Percentiles rank a stretch among this genome's conserved stretches.
phyloP scores from a whole-genome alignment of 805 yeast genomes.

The Priceomyces haplophilus region DNA sequence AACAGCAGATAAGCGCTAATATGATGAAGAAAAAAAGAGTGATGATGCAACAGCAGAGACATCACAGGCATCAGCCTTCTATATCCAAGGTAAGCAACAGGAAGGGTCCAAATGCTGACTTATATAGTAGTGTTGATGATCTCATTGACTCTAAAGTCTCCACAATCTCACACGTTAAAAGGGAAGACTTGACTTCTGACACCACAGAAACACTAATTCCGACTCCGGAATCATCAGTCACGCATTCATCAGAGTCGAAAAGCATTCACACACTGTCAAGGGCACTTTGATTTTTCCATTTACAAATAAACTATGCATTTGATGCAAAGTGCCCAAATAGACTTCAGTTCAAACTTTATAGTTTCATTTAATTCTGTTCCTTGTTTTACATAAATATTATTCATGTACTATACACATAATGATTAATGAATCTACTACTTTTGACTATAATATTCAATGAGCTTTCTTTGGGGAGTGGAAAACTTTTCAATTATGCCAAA shows the following conservation, averaged over 20 bases:
- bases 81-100: slow-evolving; percentile 7
- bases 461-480: slow-evolving; percentile 41
- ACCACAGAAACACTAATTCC: slow-evolving; percentile 12
- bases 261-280: background rate
- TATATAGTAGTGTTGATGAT: slow-evolving; percentile 9
- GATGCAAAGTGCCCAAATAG: background rate
- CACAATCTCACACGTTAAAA: slow-evolving; percentile 10
- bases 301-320: background rate
- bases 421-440: slow-evolving; percentile 1
- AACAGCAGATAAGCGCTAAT: slow-evolving; percentile 29
- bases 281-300: background rate
- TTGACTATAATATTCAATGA: slow-evolving; percentile 46
- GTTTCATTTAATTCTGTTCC: slow-evolving; percentile 1
- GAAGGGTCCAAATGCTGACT: slow-evolving; percentile 1
- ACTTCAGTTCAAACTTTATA: background rate
- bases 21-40: slow-evolving; percentile 34
- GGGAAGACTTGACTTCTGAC: slow-evolving; percentile 5
- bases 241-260: slow-evolving; percentile 10
- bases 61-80: background rate
- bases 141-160: slow-evolving; percentile 11
- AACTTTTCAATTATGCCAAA: slow-evolving; percentile 35
- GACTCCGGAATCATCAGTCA: slow-evolving; percentile 17
- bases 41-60: slow-evolving; percentile 15
- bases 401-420: slow-evolving; percentile 1
- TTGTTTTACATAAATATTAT: slow-evolving; percentile 3